These are phyloP conservation scores for Phyllosticta citriasiana DNA, from an alignment of 2,329 filamentous ascomycete genomes.

Conservation along the genomic window DNA sequence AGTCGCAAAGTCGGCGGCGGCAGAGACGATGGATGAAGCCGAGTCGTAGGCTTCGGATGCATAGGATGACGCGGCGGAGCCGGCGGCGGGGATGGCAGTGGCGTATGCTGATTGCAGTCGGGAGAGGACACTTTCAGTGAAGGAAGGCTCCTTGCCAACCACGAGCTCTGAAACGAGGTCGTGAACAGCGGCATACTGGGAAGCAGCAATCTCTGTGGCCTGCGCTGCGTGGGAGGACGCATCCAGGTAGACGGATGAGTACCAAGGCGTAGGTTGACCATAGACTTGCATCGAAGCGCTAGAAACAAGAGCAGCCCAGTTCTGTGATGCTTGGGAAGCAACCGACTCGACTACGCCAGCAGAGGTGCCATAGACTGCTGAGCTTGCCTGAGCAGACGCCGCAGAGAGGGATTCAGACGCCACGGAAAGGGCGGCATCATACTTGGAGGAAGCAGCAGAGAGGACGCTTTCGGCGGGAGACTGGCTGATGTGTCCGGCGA, in stretches of 20 bases:
- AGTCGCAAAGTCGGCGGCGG: slow-evolving; percentile 37
- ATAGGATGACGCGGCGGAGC: slow-evolving; percentile 44
- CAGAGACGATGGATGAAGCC: slow-evolving; percentile 36
- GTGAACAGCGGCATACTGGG: slow-evolving; percentile 61
- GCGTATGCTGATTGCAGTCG: slow-evolving; percentile 63
- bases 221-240: slow-evolving; percentile 52
- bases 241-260: slow-evolving; percentile 37
- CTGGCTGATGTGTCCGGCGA: slow-evolving; percentile 23
- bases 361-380: slow-evolving; percentile 34
- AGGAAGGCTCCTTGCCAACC: slow-evolving; percentile 66
- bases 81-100: slow-evolving; percentile 50
- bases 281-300: slow-evolving; percentile 62
- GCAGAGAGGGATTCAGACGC: slow-evolving; percentile 33
- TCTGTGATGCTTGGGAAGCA: slow-evolving; percentile 45
- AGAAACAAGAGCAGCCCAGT: slow-evolving; percentile 54
- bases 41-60: slow-evolving; percentile 40
- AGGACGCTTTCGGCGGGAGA: slow-evolving; percentile 30
- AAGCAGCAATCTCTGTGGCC: slow-evolving; percentile 49
- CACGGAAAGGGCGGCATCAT: slow-evolving; percentile 33
- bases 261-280: slow-evolving; percentile 48
- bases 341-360: slow-evolving; percentile 25
- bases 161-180: slow-evolving; percentile 68
- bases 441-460: slow-evolving; percentile 35
- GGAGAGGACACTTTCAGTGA: slow-evolving; percentile 69
- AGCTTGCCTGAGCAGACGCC: slow-evolving; percentile 33